Evolutionary conservation across 805 yeast genomes (phyloP).

Genomic region (Debaryomyces hansenii): DNA sequence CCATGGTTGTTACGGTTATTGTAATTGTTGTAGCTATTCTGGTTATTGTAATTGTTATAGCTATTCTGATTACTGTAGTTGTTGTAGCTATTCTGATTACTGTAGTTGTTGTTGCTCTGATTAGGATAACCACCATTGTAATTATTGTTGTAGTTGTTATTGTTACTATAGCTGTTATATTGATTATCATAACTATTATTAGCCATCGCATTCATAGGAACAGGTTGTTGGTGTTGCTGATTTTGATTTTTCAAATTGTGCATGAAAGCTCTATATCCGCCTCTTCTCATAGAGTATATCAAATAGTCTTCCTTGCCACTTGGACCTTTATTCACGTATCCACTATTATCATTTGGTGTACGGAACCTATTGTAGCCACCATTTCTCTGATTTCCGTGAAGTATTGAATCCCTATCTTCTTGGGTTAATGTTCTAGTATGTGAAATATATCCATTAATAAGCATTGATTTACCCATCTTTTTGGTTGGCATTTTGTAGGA

Average conservation of each 20-base stretch:
- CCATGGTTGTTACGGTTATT: slow-evolving; percentile 4
- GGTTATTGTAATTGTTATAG: slow-evolving; percentile 6
- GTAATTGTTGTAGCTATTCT: slow-evolving; percentile 5
- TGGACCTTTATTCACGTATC: slow-evolving; percentile 42
- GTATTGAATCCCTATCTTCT: slow-evolving; percentile 65
- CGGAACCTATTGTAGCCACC: slow-evolving; percentile 36
- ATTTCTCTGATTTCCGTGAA: slow-evolving; percentile 41
- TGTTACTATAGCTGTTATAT: slow-evolving; percentile 13
- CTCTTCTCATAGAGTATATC: slow-evolving; percentile 34
- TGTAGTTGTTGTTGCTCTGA: slow-evolving; percentile 5
- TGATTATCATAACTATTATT: slow-evolving; percentile 9
- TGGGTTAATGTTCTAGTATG: slow-evolving; percentile 60
- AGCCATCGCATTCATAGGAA: slow-evolving; percentile 2
- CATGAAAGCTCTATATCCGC: slow-evolving; percentile 37
- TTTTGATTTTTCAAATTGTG: slow-evolving; percentile 19
- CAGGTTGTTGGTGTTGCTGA: slow-evolving; percentile 7
- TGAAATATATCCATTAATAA: slow-evolving; percentile 75
- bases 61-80: slow-evolving; percentile 10
- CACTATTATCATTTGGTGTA: slow-evolving; percentile 29
- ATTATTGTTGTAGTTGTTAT: slow-evolving; percentile 5
- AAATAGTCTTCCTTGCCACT: slow-evolving; percentile 31
- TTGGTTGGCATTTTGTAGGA: slow-evolving; percentile 63
- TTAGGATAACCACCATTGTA: slow-evolving; percentile 7
- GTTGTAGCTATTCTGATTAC: slow-evolving; percentile 5
- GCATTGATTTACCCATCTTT: slow-evolving; percentile 72